phyloP scores from a whole-genome alignment of 2,329 filamentous ascomycete species.

The Seiridium cupressi region DNA sequence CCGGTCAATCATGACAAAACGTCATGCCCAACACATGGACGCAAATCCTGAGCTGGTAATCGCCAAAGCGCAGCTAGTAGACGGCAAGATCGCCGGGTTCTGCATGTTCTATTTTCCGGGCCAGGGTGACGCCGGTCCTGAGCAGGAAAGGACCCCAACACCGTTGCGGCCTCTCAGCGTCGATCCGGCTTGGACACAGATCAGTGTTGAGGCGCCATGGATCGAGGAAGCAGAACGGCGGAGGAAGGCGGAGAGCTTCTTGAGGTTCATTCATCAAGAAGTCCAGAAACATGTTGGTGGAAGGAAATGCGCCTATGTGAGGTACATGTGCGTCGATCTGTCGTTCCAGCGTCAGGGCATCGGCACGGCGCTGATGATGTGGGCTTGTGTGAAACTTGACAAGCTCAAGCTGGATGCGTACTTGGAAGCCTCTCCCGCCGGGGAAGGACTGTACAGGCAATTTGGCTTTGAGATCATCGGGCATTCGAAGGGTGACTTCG shows the following conservation, averaged over 20 bases:
- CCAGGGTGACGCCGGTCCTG: not conserved
- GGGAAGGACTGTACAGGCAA: not conserved
- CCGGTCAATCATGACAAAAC: not conserved
- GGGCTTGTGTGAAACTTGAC: not conserved
- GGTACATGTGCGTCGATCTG: conserved; percentile 6
- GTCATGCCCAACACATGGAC: conserved; percentile 1
- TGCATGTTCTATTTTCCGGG: conserved; percentile 6
- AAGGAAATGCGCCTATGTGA: not conserved
- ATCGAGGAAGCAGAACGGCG: not conserved
- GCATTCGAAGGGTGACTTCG: not conserved
- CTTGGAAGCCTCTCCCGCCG: not conserved
- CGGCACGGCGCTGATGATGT: not conserved
- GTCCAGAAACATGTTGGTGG: not conserved
- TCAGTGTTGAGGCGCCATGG: not conserved
- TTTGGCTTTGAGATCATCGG: not conserved
- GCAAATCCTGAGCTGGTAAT: not conserved
- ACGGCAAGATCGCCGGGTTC: not conserved
- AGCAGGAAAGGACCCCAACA: not conserved
- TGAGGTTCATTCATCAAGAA: not conserved
- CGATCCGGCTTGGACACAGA: not conserved
- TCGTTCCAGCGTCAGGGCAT: not conserved
- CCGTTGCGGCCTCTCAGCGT: not conserved
- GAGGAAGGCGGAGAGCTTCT: not conserved
- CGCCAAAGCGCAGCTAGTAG: not conserved
- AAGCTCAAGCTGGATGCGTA: not conserved